Evolutionary conservation across 2,329 filamentous ascomycete species (phyloP), one percentile per base, ranked within the genome.

Genomic region (Pseudodiploospora longispora): DNA sequence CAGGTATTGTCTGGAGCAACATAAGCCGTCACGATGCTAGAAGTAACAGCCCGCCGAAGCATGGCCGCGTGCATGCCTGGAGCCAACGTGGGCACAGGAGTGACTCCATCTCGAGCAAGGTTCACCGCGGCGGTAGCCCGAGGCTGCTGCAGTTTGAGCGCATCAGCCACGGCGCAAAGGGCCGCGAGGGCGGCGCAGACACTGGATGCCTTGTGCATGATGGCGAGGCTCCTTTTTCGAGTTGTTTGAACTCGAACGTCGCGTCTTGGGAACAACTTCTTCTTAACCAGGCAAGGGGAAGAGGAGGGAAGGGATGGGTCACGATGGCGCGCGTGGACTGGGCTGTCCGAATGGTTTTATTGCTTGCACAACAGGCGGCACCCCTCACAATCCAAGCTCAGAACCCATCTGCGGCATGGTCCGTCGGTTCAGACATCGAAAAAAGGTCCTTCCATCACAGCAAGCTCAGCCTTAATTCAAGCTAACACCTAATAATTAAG

Each of bases 1-100:
- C 74, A 76, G 0, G 69, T 74, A 47, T 72, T 71, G 52, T 75
- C 71, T 1, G 69, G 67, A 8, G 65, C 72, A 43, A 70, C 54
- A n/a, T 72, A 60, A 29, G 69, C 61, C 0, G 62, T 68, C 12
- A 19, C 10, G 6, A 32, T 34, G 9, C 30, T 47, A 1, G 45
- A 46, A 42, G 41, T 35, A n/a, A 6, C 45, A n/a, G 41, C 50
- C 40, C 50, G 47, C 46, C 50, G 52, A n/a, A 50, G 55, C 9
- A 67, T 52, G 12, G 64, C 60, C n/a, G 57, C 30, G 29, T 43
- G 40, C 29, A 63, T 43, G 9, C 49, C 55, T 3, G 70, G 66
- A 6, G 65, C 63, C 30, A 56, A 36, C 6, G 71, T 75, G 29
- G 72, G 70, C 47, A 55, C 55, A 4, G 72, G 69, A 5, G 54